Conservation (phyloP, 1,284 basidiomycete genomes). For the Cryptococcus sp. region DNA sequence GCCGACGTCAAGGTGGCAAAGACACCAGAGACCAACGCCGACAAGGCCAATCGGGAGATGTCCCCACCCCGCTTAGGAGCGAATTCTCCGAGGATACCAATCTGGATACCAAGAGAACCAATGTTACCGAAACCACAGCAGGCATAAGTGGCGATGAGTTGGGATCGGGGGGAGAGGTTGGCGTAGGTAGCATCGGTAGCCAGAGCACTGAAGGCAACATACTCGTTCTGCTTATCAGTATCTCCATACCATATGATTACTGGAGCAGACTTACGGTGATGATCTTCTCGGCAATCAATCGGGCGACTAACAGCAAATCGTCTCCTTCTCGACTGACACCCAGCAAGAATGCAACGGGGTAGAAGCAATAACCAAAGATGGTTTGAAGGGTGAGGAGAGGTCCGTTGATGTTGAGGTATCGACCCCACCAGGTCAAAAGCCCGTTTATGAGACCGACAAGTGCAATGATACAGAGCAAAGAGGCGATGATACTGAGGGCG, state of each 20-base stretch:
- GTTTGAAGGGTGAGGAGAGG: conserved; percentile 69
- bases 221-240: conserved; percentile 41
- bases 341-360: conserved; percentile 79
- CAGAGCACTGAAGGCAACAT: conserved; percentile 64
- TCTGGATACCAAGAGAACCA: conserved; percentile 76
- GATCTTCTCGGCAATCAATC: conserved; percentile 78
- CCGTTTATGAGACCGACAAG: conserved; percentile 79
- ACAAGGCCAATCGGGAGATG: conserved; percentile 66
- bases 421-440: conserved; percentile 81
- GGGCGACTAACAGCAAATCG: conserved; percentile 43
- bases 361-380: conserved; percentile 79
- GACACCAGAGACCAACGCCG: conserved; percentile 60
- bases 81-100: conserved; percentile 78
- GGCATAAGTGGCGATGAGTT: conserved; percentile 51
- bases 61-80: conserved; percentile 68
- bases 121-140: conserved; percentile 80
- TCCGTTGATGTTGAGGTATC: conserved; percentile 73
- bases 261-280: conserved; percentile 52
- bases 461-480: conserved; percentile 72
- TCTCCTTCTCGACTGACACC: conserved; percentile 47
- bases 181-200: conserved; percentile 15
- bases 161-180: conserved; percentile 19
- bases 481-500: conserved; percentile 49
- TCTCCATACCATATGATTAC: background rate
- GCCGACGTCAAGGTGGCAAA: conserved; percentile 24